phyloP scores from a whole-genome alignment of 2,329 filamentous ascomycete genomes.

The Zasmidium cellare region DNA sequence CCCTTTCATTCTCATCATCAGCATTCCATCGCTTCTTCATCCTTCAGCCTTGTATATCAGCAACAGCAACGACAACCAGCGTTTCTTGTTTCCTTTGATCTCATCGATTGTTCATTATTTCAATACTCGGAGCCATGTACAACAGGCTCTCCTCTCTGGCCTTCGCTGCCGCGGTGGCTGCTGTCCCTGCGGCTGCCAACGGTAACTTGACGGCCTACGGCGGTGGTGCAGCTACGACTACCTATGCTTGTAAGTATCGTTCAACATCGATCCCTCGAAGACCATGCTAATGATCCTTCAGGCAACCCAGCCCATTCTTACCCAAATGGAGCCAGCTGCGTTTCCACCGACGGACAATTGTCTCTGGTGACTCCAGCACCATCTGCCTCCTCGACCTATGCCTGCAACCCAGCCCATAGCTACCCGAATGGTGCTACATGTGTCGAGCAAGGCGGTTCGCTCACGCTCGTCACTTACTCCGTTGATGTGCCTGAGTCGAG shows the following conservation, averaged over 20 bases:
- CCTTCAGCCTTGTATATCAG: neutral
- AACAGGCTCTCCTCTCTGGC: slow-evolving; percentile 1
- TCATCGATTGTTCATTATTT: neutral
- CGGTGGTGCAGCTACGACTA: neutral
- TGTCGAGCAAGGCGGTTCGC: slow-evolving; percentile 14
- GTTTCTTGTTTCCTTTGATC: neutral
- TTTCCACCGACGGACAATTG: slow-evolving; percentile 18
- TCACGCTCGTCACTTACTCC: slow-evolving; percentile 21
- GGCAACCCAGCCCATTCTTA: slow-evolving; percentile 27
- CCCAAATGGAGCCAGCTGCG: slow-evolving; percentile 18
- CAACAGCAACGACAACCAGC: neutral
- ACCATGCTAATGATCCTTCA: neutral
- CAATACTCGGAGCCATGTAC: neutral
- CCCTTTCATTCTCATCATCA: neutral
- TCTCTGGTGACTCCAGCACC: slow-evolving; percentile 13
- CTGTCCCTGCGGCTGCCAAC: neutral
- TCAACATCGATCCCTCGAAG: neutral
- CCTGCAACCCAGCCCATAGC: slow-evolving; percentile 18
- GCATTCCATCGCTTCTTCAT: neutral
- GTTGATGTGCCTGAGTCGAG: neutral
- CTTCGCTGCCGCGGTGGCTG: neutral
- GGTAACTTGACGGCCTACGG: neutral
- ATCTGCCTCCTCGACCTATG: neutral
- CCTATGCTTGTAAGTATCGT: neutral
- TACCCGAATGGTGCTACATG: slow-evolving; percentile 18